Evolutionary conservation across 1,284 basidiomycete genomes (phyloP), one percentile per base, ranked within the genome.

Genomic region (Earliella scabrosa): DNA sequence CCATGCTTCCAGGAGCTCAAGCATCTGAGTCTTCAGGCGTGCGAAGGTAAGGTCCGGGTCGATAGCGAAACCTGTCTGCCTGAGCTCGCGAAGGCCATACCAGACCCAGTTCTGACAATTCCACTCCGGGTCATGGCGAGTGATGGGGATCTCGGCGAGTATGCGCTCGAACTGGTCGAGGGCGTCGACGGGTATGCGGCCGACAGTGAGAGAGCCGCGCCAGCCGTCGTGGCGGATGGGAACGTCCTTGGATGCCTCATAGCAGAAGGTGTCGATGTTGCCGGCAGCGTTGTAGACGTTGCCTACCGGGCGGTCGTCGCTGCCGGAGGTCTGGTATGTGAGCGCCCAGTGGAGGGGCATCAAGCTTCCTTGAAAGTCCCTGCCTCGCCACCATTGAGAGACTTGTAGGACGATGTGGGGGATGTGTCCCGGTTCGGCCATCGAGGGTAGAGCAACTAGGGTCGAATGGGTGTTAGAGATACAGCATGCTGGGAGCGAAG

Each of bases 51-150:
- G 44, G 21, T 50, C 50, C 26, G 55, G 50, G n/a, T 55, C 40
- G 26, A 63, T 57, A 14, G 45, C 50, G 54, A 56, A 61, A 32
- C 59, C 61, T 26, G 39, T 35, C 32, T 52, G 53, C 36, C 61
- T 52, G 16, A 66, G 59, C 27, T 60, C 61, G 41, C 63, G 63
- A 6, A 66, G 43, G 26, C 50, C 50, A 16, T 54, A 35, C 58
- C 56, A 63, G 21, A 62, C 61, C 65, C 63, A 64, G 34, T 63
- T 63, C 50, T 66, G 65, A 44, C 65, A 64, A 35, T 62, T 65
- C 65, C 63, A 65, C 23, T 51, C 44, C 24, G 45, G 53, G 35
- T 62, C 55, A 45, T 59, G 54, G 40, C 65, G 61, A 18, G 56
- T 41, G 48, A 60, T 41, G 35, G 61, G 61, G 14, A 59, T 56